Evolutionary conservation across 2,329 filamentous ascomycete species (phyloP), one percentile per base, ranked within the genome.

Genomic region (Aspergillus tubingensis): DNA sequence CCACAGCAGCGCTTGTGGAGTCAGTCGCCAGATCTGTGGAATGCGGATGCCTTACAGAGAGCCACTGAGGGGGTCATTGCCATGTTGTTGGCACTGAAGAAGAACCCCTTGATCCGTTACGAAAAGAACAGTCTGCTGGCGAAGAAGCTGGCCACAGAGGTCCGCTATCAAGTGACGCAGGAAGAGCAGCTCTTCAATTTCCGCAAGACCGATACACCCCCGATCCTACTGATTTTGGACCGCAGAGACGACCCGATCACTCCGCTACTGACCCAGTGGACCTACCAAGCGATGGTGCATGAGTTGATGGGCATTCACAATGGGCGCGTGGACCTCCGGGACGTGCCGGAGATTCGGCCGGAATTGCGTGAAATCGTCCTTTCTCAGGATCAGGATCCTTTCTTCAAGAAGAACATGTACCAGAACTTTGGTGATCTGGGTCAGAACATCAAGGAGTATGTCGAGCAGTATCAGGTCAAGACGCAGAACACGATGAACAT

Each of bases 351-450:
- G 57, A 86, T 96, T 58, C 84, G 91, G 15, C 90, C 91, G 1
- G 94, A 97, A 74, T 82, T 97, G 57, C 93, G 90, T 71, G 95
- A 99, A 77, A 95, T 99, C 60, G 93, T 98, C 2, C 80, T 99
- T 38, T 96, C 94, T 1, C 93, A 95, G 76, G 95, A 99, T 65
- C 95, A 99, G 77, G 95, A 99, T 71, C 93, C 95, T 0, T 99
- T 99, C 79, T 99, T 99, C 81, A 97, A 89, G 78, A 97, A 97
- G 81, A 98, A 98, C 77, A 98, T 98, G 93, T 98, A 93, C 68
- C 86, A 96, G 70, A 98, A 98, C 74, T 99, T 98, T 76, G 93
- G 94, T 57, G 93, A 98, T 67, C 83, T 99, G 5, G 93, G 95
- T 10, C 91, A 94, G 43, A 97, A 96, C 68, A 96, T 97, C 73